Evolutionary conservation across 2,329 filamentous ascomycete species (phyloP).

Genomic region (Fusarium oxysporum): DNA sequence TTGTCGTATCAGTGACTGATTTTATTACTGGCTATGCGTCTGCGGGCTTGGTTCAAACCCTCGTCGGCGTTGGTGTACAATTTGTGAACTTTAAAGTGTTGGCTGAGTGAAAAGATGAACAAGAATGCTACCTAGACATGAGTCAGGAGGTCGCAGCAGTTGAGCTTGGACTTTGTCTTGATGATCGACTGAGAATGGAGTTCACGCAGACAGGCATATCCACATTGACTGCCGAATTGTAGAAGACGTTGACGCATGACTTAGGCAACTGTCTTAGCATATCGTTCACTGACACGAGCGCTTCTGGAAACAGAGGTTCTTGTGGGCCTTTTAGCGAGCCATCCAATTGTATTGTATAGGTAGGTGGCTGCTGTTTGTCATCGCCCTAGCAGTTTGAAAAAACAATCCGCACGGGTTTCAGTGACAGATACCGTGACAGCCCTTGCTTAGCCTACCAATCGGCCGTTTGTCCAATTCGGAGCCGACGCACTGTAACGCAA

Average conservation of each 20-base stretch:
- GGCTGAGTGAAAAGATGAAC: background rate
- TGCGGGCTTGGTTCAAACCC: background rate
- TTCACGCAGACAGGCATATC: background rate
- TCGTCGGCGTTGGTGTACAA: background rate
- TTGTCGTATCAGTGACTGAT: background rate
- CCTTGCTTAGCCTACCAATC: slow-evolving; percentile 14
- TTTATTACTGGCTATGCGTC: background rate
- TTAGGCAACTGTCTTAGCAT: slow-evolving; percentile 7
- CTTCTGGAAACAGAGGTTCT: slow-evolving; percentile 12
- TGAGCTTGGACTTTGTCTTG: background rate
- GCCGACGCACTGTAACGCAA: slow-evolving; percentile 18
- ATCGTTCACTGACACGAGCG: slow-evolving; percentile 20
- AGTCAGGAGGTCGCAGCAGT: background rate
- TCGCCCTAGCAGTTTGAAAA: background rate
- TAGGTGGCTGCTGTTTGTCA: background rate
- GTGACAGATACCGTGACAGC: slow-evolving; percentile 12
- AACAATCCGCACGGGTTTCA: background rate
- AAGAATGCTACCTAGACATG: background rate
- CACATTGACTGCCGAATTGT: slow-evolving; percentile 2
- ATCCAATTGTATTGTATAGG: slow-evolving; percentile 10
- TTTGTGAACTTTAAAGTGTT: background rate
- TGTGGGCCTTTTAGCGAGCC: slow-evolving; percentile 4
- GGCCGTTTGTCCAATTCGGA: slow-evolving; percentile 29
- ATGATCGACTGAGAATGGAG: background rate
- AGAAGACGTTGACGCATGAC: slow-evolving; percentile 15